These are phyloP conservation scores for Aspergillus indologenus DNA, from an alignment of 495 filamentous ascomycete species.

Conservation along the genomic window DNA sequence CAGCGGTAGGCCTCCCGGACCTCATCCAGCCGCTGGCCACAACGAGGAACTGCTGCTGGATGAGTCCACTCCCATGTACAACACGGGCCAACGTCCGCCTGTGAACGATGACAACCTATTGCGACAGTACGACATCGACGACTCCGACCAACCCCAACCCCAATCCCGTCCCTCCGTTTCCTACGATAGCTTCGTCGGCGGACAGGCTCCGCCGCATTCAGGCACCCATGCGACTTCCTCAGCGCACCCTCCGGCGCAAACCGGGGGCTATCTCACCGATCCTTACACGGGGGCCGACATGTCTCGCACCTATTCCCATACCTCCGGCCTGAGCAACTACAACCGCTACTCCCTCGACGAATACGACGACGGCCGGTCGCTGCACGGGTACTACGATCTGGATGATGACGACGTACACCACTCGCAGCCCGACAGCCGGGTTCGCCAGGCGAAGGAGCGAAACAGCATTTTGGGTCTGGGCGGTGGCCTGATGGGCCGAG, in stretches of 20 bases:
- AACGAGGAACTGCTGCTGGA: constrained; percentile 72
- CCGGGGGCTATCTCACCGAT: constrained; percentile 32
- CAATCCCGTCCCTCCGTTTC: constrained; percentile 79
- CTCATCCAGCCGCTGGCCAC: constrained; percentile 54
- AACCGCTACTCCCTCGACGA: constrained; percentile 85
- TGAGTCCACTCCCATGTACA: constrained; percentile 65
- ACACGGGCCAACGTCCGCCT: constrained; percentile 64
- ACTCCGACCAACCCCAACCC: constrained; percentile 56
- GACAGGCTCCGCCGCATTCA: constrained; percentile 46
- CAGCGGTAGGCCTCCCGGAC: constrained; percentile 65
- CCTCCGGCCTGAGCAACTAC: constrained; percentile 80
- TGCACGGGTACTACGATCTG: constrained; percentile 57
- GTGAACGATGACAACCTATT: constrained; percentile 76
- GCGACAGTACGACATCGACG: constrained; percentile 64
- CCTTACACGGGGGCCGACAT: constrained; percentile 47
- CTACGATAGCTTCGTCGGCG: constrained; percentile 92
- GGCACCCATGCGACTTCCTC: constrained; percentile 29
- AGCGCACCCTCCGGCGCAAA: constrained; percentile 29
- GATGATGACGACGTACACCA: constrained; percentile 52
- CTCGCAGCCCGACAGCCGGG: constrained; percentile 47
- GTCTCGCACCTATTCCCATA: constrained; percentile 71
- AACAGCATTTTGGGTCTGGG: constrained; percentile 86
- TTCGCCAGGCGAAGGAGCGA: constrained; percentile 64
- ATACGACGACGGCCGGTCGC: constrained; percentile 71
- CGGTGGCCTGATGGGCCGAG: constrained; percentile 78